Base-by-base conservation (phyloP, 805 yeast species). In the Saturnispora sekii region DNA sequence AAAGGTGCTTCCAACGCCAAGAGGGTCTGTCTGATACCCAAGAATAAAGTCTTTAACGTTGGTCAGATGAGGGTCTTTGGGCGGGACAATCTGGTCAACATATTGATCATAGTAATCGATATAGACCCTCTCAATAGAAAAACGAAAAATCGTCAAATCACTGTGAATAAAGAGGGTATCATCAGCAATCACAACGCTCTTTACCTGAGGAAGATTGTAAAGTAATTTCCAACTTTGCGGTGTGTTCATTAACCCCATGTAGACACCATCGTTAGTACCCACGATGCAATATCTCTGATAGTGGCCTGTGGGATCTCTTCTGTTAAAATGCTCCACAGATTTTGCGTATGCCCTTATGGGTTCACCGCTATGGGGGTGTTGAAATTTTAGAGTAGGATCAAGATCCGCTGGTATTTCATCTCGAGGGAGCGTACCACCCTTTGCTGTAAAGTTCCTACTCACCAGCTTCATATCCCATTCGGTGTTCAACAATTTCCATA, bases 21-120 rank as follows among this genome's bases (percentile, higher is more conserved):
- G 68, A 75, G 50, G 76, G 69, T 60, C 76, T 78, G 78, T 71
- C 57, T 88, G 86, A 29, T 69, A 73, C 0, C 93, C 96, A 48
- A 83, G 65, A 40, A 73, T 74, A 62, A 84, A 88, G 50, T 73
- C 79, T 2, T 73, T 62, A 0, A 79, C 77, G 57, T 77, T 62
- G 59, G 36, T 43, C 41, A 43, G 9, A 32, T 43, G 41, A n/a
- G 43, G 45, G 38, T 54, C 58, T 76, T 51, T 72, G 67, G 11
- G 77, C 66, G 10, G 77, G 53, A 61, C 58, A 15, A 32, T n/a
- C 26, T 33, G 31, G 10, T 32, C 45, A 37, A 37, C 28, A 10
- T 44, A 34, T 10, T 53, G 60, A 35, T 69, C 74, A 45, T 71
- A 70, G 54, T 77, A 80, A 12, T 84, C 79, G 17, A 74, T 65